Conservation (phyloP, 345 rosid genomes). For the Syzygium oleosum region DNA sequence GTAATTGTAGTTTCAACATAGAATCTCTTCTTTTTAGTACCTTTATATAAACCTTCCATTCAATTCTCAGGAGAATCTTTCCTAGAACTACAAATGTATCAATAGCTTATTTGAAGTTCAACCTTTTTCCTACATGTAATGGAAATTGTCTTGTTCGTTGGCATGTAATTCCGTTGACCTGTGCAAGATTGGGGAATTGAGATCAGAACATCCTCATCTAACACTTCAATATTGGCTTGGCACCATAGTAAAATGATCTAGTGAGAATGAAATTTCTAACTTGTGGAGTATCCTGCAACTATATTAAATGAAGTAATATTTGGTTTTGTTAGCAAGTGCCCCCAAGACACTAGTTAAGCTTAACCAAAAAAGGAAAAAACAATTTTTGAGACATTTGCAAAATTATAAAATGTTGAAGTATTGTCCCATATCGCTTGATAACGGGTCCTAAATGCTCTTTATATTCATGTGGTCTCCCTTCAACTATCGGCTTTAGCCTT, state of each 20-base stretch:
- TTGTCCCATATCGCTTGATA: too few species aligned
- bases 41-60: neutral
- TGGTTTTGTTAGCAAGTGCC: neutral
- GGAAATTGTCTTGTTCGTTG: neutral
- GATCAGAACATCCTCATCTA: neutral
- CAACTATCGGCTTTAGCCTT: too few species aligned
- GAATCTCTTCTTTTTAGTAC: neutral
- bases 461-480: too few species aligned
- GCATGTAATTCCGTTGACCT: neutral
- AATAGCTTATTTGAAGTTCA: neutral
- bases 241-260: neutral
- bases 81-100: neutral
- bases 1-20: constrained; percentile 14
- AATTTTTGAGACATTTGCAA: neutral
- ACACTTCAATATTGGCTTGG: neutral
- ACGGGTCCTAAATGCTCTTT: too few species aligned
- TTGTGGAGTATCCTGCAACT: neutral
- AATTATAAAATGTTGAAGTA: neutral
- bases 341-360: neutral
- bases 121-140: neutral
- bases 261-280: neutral
- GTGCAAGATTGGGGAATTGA: neutral
- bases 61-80: neutral
- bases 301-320: neutral
- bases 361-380: neutral